These are phyloP conservation scores for Sphagnum tenellum DNA, from an alignment of 225 moss, liverwort and hornwort genomes.

Conservation along the genomic window DNA sequence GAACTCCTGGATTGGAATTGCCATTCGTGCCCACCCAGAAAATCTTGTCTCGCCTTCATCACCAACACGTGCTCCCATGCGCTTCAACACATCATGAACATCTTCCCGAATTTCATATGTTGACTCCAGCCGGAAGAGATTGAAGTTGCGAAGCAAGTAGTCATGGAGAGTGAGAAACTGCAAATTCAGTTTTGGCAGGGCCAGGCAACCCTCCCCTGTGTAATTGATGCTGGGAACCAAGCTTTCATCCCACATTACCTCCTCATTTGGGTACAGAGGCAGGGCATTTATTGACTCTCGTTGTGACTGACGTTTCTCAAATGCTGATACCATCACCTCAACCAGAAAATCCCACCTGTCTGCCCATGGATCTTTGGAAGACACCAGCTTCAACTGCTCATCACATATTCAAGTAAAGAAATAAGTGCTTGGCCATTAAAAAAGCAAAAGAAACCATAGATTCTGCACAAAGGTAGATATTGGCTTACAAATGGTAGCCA, in stretches of 20 bases:
- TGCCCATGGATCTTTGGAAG: conserved; percentile 65
- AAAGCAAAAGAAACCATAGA: too few species aligned
- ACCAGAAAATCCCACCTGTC: conserved; percentile 62
- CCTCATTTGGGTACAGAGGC: conserved; percentile 94
- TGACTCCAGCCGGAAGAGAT: conserved; percentile 86
- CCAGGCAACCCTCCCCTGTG: conserved; percentile 79
- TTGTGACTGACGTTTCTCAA: conserved; percentile 83
- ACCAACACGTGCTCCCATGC: conserved; percentile 77
- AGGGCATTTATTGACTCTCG: conserved; percentile 91
- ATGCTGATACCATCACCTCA: conserved; percentile 71
- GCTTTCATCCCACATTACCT: conserved; percentile 97
- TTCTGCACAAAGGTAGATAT: too few species aligned
- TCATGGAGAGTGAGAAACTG: conserved; percentile 98
- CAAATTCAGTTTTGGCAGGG: conserved; percentile 77
- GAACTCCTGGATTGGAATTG: conserved; percentile 66
- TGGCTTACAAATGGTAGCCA: too few species aligned
- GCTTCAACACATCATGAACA: conserved; percentile 74
- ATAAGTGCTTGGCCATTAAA: not conserved
- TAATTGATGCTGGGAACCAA: conserved; percentile 94
- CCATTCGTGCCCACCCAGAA: conserved; percentile 98
- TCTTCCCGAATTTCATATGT: conserved; percentile 95
- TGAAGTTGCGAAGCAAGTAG: conserved; percentile 89
- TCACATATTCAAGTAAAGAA: conserved; percentile 3
- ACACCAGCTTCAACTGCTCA: conserved; percentile 62
- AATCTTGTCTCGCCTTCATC: conserved; percentile 82